Conservation (phyloP, 148 eudicot genomes). For the Vaccinium corymbosum region DNA sequence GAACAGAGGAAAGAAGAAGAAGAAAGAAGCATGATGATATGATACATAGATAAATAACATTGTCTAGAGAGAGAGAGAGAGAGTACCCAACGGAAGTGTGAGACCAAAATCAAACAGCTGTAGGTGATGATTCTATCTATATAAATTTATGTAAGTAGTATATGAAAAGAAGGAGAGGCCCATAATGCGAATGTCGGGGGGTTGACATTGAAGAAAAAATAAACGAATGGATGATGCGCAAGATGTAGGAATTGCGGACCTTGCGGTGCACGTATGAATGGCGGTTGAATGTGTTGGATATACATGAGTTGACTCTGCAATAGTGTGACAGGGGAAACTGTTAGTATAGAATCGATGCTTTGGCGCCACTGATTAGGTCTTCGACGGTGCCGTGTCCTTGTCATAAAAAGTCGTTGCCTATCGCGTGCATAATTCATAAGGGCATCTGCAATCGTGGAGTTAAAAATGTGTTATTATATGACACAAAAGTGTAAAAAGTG, state of each 20-base stretch:
- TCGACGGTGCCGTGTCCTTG: neutral
- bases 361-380: neutral
- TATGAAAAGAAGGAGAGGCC: neutral
- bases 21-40: neutral
- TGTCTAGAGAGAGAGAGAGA: neutral
- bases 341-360: too few relatives aligned
- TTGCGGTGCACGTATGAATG: neutral
- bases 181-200: neutral
- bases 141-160: too few relatives aligned
- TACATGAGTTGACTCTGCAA: too few relatives aligned
- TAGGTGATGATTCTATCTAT: too few relatives aligned
- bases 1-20: neutral
- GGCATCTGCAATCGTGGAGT: too few relatives aligned
- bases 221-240: neutral
- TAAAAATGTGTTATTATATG: too few relatives aligned
- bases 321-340: too few relatives aligned
- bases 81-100: neutral
- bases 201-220: neutral
- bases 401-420: neutral
- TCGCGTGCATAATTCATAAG: too few relatives aligned
- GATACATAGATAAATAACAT: neutral
- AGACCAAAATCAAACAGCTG: neutral
- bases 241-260: neutral
- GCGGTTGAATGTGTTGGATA: neutral
- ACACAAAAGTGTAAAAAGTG: too few relatives aligned